Base-by-base conservation (phyloP, 257 asterid genomes). In the Cordia subcordata region DNA sequence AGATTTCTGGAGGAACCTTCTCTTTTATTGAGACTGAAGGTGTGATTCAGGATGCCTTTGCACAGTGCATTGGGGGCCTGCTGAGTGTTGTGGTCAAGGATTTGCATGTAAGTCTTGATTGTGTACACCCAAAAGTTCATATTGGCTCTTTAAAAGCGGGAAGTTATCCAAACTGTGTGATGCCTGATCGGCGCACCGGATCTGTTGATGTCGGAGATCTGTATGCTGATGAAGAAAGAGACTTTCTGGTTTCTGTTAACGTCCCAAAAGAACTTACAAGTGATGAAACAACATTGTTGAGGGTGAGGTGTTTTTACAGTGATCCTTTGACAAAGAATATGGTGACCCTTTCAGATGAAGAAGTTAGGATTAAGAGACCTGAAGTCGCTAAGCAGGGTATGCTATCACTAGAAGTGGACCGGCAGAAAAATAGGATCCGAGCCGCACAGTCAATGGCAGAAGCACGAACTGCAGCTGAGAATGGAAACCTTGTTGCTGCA, bases 371-470 rank as follows among this genome's bases (percentile, higher is more conserved):
- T 53, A 32, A 66, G 76, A 69, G 95, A 71, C 80, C 76, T 5
- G 76, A 69, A n/a, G 54, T 60, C 23, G 70, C 67, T 11, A 42
- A 65, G 27, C 67, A 63, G 65, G 79, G 66, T 38, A 63, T 58
- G 0, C 56, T 80, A 33, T 84, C 92, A 0, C 66, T 84, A 32
- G 93, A 86, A 72, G 95, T 86, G 52, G 87, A 86, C 80, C 65
- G 95, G 55, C 94, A 86, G 38, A 72, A 73, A 66, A 86, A 84
- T 71, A 69, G 95, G 70, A 62, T 82, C 15, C 72, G 51, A 45
- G 95, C 87, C 1, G 87, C 95, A 4, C 85, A 84, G 67, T 87
- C 93, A 13, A 86, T 86, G 93, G 70, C 80, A 15, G 76, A 71
- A 63, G 94, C 94, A 6, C 66, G 81, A 47, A 46, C 70, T 5